Evolutionary conservation across 2,329 filamentous ascomycete genomes (phyloP).

Genomic region (Pseudogymnoascus sp.): DNA sequence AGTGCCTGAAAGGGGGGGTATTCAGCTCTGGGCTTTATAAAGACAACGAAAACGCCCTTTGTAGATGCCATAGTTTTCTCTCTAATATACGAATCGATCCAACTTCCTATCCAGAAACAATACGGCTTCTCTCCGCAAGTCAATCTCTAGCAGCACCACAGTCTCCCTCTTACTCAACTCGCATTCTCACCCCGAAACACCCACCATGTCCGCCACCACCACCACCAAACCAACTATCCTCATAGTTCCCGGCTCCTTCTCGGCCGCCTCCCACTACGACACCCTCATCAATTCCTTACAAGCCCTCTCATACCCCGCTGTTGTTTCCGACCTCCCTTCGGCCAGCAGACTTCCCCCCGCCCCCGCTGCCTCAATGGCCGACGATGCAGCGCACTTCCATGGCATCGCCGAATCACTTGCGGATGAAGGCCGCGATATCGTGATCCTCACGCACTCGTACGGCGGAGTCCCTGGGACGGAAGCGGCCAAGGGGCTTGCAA

Average conservation of each 20-base stretch:
- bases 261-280: constrained; percentile 20
- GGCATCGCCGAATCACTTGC: constrained; percentile 33
- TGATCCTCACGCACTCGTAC: constrained; percentile 37
- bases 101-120: not conserved
- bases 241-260: constrained; percentile 26
- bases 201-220: not conserved
- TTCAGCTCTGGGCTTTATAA: not conserved
- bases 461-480: constrained; percentile 33
- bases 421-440: constrained; percentile 33
- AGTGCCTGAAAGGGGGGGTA: not conserved
- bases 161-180: not conserved
- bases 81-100: not conserved
- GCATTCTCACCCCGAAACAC: not conserved
- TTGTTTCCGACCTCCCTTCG: constrained; percentile 20
- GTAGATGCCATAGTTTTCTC: not conserved
- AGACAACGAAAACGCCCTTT: not conserved
- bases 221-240: constrained; percentile 23
- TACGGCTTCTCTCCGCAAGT: not conserved
- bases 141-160: not conserved
- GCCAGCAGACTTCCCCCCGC: constrained; percentile 19
- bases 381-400: constrained; percentile 33
- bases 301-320: constrained; percentile 16
- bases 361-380: constrained; percentile 27
- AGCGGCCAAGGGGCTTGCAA: constrained; percentile 32
- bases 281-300: constrained; percentile 19